Evolutionary conservation across 441 rosid genomes (phyloP), one percentile per base, ranked within the genome.

Genomic region (Populus hybrid): DNA sequence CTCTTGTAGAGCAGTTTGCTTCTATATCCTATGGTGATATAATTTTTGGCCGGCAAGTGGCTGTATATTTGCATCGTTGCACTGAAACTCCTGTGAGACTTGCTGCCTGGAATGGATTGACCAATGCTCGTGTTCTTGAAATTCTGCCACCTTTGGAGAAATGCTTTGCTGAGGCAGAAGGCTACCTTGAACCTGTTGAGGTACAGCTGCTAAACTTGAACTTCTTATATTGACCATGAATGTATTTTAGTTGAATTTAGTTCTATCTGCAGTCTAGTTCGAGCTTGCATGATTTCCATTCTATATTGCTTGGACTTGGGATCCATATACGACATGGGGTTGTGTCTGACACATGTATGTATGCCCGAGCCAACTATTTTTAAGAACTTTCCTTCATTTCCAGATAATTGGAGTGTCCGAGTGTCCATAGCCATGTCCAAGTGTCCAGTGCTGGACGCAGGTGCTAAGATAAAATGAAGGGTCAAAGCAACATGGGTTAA

Each of bases 161-260:
- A 73, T 92, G 97, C 85, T 69, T 90, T 75, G 93, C 87, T 67
- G 81, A 81, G 75, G 90, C 91, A 11, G 87, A 86, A 71, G 98
- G 98, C 32, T 95, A 92, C 83, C 95, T 95, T 2, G 97, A 89
- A 85, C 98, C 97, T 18, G 67, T 84, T 71, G 97, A 95, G 99
- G 98, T 95, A 86, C 53, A 80, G 68, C 21, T 72, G 65, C 72
- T 53, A 30, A 72, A 72, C 78, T 67, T 66, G 66, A 32, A 32
- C 35, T 61, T 76, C 23, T 38, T 70, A 8, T 23, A 50, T 38
- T 68, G 23, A 28, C 75, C 24, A n/a, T 32, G 32, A 20, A 10
- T 8, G 3, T 5, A 6, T 35, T 12, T 35, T 12, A 12, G 7
- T 16, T 32, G 24, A 16, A 10, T 20, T 16, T 10, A 12, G 40